Conservation (phyloP, 192 early-diverging fungal genomes). For the Backusella sp. region DNA sequence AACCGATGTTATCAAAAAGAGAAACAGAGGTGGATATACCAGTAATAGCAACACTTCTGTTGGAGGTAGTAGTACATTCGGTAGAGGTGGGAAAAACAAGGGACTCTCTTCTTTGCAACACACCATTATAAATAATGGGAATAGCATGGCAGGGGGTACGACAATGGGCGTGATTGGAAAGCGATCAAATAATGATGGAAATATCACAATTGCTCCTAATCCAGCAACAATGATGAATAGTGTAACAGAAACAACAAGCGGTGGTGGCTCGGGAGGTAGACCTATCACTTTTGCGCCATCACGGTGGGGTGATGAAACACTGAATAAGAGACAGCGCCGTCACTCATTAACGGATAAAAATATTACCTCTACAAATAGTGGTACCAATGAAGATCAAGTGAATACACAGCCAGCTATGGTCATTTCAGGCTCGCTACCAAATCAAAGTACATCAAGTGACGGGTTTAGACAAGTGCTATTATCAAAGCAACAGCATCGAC, state of each 20-base stretch:
- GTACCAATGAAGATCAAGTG: background rate
- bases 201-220: slow-evolving; percentile 2
- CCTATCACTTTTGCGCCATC: slow-evolving; percentile 11
- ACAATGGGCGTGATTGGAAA: background rate
- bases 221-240: background rate
- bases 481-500: slow-evolving; percentile 6
- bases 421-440: slow-evolving; percentile 11
- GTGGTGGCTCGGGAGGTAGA: slow-evolving; percentile 9
- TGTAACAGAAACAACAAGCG: slow-evolving; percentile 6
- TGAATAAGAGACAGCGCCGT: slow-evolving; percentile 14
- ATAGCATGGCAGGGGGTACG: background rate
- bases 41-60: background rate
- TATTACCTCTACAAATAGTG: background rate
- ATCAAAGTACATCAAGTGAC: background rate
- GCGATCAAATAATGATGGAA: background rate
- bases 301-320: background rate
- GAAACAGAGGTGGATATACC: slow-evolving; percentile 58
- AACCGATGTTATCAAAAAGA: slow-evolving; percentile 80
- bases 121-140: background rate
- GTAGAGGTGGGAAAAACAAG: background rate
- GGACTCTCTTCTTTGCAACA: background rate
- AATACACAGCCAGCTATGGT: slow-evolving; percentile 1
- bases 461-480: slow-evolving; percentile 8
- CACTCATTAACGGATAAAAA: slow-evolving; percentile 18
- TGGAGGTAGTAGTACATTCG: background rate